Percentiles rank a stretch among this genome's conserved stretches.
These are phyloP conservation scores for Cornus florida DNA, from an alignment of 148 eudicot species.

Conservation along the genomic window DNA sequence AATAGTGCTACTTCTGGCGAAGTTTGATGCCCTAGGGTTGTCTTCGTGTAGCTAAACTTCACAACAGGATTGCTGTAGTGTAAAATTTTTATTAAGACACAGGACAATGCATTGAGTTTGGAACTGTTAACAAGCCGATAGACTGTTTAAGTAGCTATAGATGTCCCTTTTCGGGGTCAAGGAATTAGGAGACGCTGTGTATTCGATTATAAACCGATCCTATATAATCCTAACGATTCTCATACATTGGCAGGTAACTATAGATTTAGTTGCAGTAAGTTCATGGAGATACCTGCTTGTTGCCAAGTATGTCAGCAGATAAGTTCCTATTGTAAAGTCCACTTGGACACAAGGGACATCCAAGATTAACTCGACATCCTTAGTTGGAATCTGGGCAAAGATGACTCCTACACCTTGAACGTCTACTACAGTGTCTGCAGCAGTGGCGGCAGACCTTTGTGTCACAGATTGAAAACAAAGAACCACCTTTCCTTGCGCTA, in stretches of 20 bases:
- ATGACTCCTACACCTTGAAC: conserved; percentile 29
- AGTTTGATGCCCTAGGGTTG: conserved; percentile 36
- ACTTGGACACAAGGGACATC: conserved; percentile 34
- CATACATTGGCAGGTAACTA: neutral
- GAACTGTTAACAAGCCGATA: neutral
- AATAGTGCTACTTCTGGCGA: conserved; percentile 50
- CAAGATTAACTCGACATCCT: conserved; percentile 17
- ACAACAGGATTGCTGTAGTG: conserved; percentile 37
- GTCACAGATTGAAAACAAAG: conserved; percentile 32
- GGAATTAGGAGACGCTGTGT: neutral
- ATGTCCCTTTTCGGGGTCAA: neutral
- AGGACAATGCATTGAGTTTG: neutral
- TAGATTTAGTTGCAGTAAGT: neutral
- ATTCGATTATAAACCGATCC: neutral
- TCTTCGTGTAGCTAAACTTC: conserved; percentile 31
- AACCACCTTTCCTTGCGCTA: conserved; percentile 37
- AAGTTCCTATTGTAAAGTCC: conserved; percentile 28
- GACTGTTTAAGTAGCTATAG: neutral
- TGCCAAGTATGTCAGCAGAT: conserved; percentile 27
- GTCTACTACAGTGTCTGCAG: conserved; percentile 17
- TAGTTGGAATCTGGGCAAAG: conserved; percentile 28
- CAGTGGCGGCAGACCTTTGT: conserved; percentile 20
- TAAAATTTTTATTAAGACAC: neutral
- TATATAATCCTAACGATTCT: neutral
- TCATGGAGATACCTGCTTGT: conserved; percentile 18